Evolutionary conservation across 805 yeast genomes (phyloP), one percentile per base, ranked within the genome.

Genomic region (Danielozyma ontarioensis): DNA sequence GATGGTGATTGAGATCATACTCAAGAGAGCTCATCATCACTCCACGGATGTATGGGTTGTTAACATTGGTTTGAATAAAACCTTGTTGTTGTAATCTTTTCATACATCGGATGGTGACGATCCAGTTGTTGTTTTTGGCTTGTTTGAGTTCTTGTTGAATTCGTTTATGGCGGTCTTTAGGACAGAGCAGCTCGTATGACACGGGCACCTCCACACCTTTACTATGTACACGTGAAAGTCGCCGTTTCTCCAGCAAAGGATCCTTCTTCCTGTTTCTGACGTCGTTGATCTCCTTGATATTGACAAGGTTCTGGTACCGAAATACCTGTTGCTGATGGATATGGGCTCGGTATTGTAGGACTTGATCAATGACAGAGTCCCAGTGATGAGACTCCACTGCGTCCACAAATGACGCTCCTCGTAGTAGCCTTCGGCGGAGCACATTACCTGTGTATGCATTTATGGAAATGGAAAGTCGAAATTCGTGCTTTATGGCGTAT

Each of bases 1-100:
- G 56, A 26, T 37, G 24, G 32, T 48, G 40, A 35, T 65, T 64
- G 28, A 64, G 44, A 28, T 54, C 56, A 39, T 50, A 53, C 40
- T 56, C 68, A 13, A 66, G 27, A 13, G 51, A 53, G 0, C 68
- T 67, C 32, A 53, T 53, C 18, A 63, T 19, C 2, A 66, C 47
- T 2, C 58, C 39, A 5, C 59, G 54, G 4, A 66, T 42, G 29
- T 58, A 52, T 19, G 22, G 22, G 22, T 19, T 19, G 22, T 6
- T 10, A 10, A 10, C 8, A 10, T 10, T 19, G 22, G 22, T 10
- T 19, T 10, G 8, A 19, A 19, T 6, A n/a, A n/a, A n/a, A n/a
- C n/a, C n/a, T n/a, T n/a, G n/a, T n/a, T n/a, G n/a, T 10, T 10
- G 8, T 6, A 19, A 10, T 19, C 6, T 6, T 10, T 6, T 6